A percentile compares a stretch with the other conserved stretches of the same genome.
phyloP scores from a whole-genome alignment of 768 basidiomycete genomes.

The Pleurotus citrinopileatus region DNA sequence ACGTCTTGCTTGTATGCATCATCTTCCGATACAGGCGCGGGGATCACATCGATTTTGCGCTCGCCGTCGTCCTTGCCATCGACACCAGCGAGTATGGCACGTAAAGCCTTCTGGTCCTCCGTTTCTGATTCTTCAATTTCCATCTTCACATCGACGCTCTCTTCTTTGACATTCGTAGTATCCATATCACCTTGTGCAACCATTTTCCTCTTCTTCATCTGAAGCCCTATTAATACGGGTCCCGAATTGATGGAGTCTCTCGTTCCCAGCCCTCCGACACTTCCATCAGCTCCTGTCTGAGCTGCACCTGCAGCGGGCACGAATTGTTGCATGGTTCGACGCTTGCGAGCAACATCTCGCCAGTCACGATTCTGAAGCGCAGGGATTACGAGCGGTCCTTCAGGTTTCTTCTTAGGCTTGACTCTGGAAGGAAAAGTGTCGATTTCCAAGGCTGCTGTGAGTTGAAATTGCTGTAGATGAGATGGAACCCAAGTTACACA shows the following conservation, averaged over 20 bases:
- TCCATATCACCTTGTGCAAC: slow-evolving; percentile 29
- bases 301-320: slow-evolving; percentile 19
- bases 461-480: slow-evolving; percentile 55
- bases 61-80: slow-evolving; percentile 37
- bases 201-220: slow-evolving; percentile 37
- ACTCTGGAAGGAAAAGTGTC: slow-evolving; percentile 31
- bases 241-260: slow-evolving; percentile 76
- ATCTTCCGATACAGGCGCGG: slow-evolving; percentile 63
- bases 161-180: slow-evolving; percentile 18
- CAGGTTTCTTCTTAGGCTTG: slow-evolving; percentile 41
- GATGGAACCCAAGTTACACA: slow-evolving; percentile 48
- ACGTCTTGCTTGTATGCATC: slow-evolving; percentile 88
- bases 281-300: slow-evolving; percentile 62
- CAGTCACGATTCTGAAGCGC: slow-evolving; percentile 88
- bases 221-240: slow-evolving; percentile 67
- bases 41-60: slow-evolving; percentile 61
- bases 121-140: slow-evolving; percentile 47
- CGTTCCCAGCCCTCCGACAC: slow-evolving; percentile 75
- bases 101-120: slow-evolving; percentile 79
- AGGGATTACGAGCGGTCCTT: slow-evolving; percentile 80
- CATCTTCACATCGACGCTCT: slow-evolving; percentile 25
- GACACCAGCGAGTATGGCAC: slow-evolving; percentile 68
- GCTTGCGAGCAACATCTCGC: slow-evolving; percentile 73
- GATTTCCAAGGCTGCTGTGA: slow-evolving; percentile 55
- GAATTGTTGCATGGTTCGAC: slow-evolving; percentile 27